Evolutionary conservation across 345 rosid genomes (phyloP), one percentile per base, ranked within the genome.

Genomic region (Aethionema arabicum): DNA sequence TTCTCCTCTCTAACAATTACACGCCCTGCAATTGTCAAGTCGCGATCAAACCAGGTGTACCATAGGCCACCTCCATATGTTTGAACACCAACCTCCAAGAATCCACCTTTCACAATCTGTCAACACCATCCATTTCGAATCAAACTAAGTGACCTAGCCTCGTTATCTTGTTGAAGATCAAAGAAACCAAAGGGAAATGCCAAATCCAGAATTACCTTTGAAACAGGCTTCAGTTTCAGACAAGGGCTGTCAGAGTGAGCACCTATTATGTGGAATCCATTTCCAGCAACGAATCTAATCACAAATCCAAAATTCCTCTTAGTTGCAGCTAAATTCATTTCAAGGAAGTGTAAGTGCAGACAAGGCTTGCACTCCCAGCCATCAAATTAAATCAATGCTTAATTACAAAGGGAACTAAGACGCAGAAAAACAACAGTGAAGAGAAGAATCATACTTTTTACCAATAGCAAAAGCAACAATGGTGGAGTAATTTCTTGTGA

Each of bases 201-300:
- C 4, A 30, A 57, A 42, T 27, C 39, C 6, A 58, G 44, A 68
- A 6, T 31, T 30, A 90, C 97, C 99, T 85, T 86, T 51, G 99
- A 80, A 60, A 93, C 78, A 56, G 99, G 99, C 83, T 93, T 93
- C 66, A 93, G 65, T 73, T 90, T 93, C 32, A 90, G 45, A 66
- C 99, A 93, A 72, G 99, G 99, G 73, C 99, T 93, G 58, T 93
- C 99, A 11, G 97, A 87, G 52, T 93, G 99, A 7, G 97, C 99
- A 45, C 99, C 97, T 0, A 93, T 75, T 4, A 87, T 74, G 67
- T 82, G 82, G 68, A 93, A 87, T 33, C 99, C 99, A 59, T 90
- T 90, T 35, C 99, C 99, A 65, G 97, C 88, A 51, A 76, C 95
- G 71, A 83, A 93, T 69, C 99, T 93, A 61, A 60, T 31, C 49